Evolutionary conservation across 2,329 filamentous ascomycete species (phyloP).

Genomic region (Colletotrichum eleusines): DNA sequence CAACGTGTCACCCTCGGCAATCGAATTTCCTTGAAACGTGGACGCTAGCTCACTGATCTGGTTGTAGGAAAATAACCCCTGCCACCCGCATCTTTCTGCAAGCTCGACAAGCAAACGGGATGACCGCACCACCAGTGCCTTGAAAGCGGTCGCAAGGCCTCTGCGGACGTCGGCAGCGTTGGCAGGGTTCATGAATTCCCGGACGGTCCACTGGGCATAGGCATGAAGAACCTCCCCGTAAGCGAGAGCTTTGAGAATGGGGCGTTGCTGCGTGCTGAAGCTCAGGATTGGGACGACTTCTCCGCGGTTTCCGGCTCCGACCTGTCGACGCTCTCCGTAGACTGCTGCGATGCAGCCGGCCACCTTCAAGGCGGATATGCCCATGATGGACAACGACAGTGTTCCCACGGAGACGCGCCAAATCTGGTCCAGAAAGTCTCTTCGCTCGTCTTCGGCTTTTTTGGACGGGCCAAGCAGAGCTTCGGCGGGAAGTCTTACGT

Average conservation of each 20-base stretch:
- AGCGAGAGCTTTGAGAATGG: slow-evolving; percentile 44
- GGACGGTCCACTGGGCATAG: slow-evolving; percentile 40
- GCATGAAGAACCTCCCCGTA: slow-evolving; percentile 43
- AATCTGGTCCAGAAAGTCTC: slow-evolving; percentile 47
- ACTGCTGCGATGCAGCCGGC: slow-evolving; percentile 43
- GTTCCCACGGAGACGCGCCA: slow-evolving; percentile 46
- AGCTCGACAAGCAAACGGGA: slow-evolving; percentile 43
- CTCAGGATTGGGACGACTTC: background rate
- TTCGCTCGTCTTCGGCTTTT: slow-evolving; percentile 41
- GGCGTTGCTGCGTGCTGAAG: slow-evolving; percentile 47
- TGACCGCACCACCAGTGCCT: slow-evolving; percentile 17
- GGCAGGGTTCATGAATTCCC: slow-evolving; percentile 24
- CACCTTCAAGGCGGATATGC: slow-evolving; percentile 38
- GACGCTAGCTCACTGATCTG: slow-evolving; percentile 45
- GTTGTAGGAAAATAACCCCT: slow-evolving; percentile 47
- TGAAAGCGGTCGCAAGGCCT: slow-evolving; percentile 40
- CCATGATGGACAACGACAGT: slow-evolving; percentile 44
- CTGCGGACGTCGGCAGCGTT: slow-evolving; percentile 18
- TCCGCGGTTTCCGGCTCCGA: slow-evolving; percentile 12
- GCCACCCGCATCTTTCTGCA: slow-evolving; percentile 48
- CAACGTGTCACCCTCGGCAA: slow-evolving; percentile 47
- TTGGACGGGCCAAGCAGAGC: slow-evolving; percentile 47
- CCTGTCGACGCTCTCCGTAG: slow-evolving; percentile 43
- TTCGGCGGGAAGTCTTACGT: slow-evolving; percentile 46
- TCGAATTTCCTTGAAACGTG: slow-evolving; percentile 44